Evolutionary conservation across 2,329 filamentous ascomycete species (phyloP).

Genomic region (Emydomyces testavorans): DNA sequence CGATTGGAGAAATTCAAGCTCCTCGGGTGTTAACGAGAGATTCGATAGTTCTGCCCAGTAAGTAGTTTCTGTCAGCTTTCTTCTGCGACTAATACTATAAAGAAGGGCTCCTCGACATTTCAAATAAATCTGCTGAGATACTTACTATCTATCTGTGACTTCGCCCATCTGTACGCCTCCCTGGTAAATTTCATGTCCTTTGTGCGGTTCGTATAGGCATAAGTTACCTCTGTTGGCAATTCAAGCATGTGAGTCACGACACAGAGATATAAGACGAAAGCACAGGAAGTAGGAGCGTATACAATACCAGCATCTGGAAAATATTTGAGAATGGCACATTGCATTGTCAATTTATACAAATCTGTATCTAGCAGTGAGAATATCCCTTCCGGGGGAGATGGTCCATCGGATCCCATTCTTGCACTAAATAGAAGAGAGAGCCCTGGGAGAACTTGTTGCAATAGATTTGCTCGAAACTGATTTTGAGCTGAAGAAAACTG

Average conservation of each 20-base stretch:
- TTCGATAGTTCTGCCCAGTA: slow-evolving; percentile 61
- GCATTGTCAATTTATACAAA: slow-evolving; percentile 97
- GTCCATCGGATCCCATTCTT: slow-evolving; percentile 7
- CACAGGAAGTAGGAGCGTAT: not conserved
- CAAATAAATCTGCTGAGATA: slow-evolving; percentile 9
- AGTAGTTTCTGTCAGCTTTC: not conserved
- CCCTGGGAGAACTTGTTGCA: not conserved
- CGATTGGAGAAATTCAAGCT: slow-evolving; percentile 64
- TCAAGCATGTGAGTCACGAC: not conserved
- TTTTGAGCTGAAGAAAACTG: not conserved
- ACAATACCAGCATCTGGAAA: slow-evolving; percentile 61
- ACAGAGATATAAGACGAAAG: not conserved
- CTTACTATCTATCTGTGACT: slow-evolving; percentile 68
- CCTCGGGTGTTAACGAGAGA: slow-evolving; percentile 65
- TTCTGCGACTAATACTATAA: no score
- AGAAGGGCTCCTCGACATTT: not conserved
- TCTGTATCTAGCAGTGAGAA: slow-evolving; percentile 74
- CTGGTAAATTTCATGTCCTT: slow-evolving; percentile 83
- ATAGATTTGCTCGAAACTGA: not conserved
- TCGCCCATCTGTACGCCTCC: slow-evolving; percentile 72
- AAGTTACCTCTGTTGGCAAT: slow-evolving; percentile 56
- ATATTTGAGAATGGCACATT: slow-evolving; percentile 89
- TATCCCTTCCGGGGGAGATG: slow-evolving; percentile 50
- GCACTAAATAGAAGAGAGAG: not conserved
- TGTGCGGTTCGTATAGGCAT: slow-evolving; percentile 90